Base-by-base conservation (phyloP, 192 early-diverging fungal species). In the Coemansia sp. region DNA sequence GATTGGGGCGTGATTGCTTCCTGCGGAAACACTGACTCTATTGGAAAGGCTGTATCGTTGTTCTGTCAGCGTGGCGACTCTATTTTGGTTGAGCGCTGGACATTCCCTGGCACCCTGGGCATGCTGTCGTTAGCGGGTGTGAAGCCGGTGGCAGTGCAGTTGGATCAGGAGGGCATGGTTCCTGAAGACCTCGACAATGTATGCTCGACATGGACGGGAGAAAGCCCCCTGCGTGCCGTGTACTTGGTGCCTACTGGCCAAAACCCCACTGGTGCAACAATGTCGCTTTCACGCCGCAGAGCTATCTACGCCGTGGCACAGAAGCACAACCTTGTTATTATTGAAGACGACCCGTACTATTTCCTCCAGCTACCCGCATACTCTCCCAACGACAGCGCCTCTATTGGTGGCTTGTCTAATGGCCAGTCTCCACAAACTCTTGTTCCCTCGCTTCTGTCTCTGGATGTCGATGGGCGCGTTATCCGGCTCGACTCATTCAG, bases 261-360 rank as follows among this genome's bases (percentile, higher is more conserved):
- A 15, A 98, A 96, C 67, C 95, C 95, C 0, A 92, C 93, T 0
- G 95, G 95, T 19, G 79, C 78, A 15, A 89, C 82, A 60, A 87
- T 90, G 41, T 82, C 87, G 3, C 53, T 85, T 9, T 86, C 82
- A 23, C 82, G 95, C 15, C 91, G 90, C 42, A 80, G 80, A 45
- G 63, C 71, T 23, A 81, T 98, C 8, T 96, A 96, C 53, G 70
- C 79, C 11, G 78, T 94, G 35, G 85, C 85, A 4, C 78, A 76
- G 36, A 77, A 83, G 55, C 87, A 88, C 58, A 77, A 92, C 48
- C 56, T 98, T 22, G 71, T 92, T 17, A 96, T 98, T 42, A 66
- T 95, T 17, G 95, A 98, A 70, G 95, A 98, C 47, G 95, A 95
- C 59, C 93, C 95, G 23, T 98, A 98, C 55, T 94, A 89, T 53